These are phyloP conservation scores for Aspergillus transmontanensis DNA, from an alignment of 2,329 filamentous ascomycete species.

Conservation along the genomic window DNA sequence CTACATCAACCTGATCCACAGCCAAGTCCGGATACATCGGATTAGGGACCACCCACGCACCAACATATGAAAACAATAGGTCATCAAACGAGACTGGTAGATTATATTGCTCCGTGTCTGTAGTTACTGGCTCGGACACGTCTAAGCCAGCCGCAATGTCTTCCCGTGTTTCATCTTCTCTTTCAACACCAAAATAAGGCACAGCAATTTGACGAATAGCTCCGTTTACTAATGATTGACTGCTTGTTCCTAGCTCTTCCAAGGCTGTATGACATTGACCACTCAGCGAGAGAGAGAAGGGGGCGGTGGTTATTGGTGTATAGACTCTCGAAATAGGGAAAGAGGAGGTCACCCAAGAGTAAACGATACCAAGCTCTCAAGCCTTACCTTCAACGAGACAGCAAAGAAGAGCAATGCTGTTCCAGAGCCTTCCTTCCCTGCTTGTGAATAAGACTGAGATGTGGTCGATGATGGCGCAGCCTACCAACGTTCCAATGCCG, in stretches of 20 bases:
- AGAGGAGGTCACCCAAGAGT: too few species aligned
- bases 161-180: neutral
- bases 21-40: neutral
- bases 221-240: neutral
- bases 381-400: too few species aligned
- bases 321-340: too few species aligned
- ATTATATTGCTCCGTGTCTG: neutral
- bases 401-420: too few species aligned
- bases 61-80: neutral
- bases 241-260: neutral
- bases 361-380: too few species aligned
- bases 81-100: neutral
- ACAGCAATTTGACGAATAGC: neutral
- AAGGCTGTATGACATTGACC: neutral
- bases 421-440: too few species aligned
- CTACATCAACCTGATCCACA: neutral
- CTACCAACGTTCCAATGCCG: too few species aligned
- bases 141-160: neutral
- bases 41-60: neutral
- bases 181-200: neutral
- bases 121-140: neutral
- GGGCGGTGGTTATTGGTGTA: too few species aligned
- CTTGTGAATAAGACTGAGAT: too few species aligned
- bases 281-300: neutral
- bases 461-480: too few species aligned